Conservation (phyloP, 106 monocot genomes). For the Dendrobium catenatum region DNA sequence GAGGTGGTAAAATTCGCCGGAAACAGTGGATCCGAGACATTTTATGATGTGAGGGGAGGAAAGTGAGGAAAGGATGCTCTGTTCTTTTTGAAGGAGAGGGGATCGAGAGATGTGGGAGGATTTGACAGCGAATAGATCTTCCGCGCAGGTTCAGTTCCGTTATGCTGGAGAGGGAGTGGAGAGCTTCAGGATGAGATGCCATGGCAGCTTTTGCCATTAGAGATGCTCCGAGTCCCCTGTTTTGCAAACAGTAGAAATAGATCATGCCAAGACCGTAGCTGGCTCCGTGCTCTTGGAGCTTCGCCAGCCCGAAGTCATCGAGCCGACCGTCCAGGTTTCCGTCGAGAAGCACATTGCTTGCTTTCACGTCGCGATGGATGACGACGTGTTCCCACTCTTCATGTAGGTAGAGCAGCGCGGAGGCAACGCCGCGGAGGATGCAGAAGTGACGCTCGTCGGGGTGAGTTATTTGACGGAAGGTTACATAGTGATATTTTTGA, state of each 20-base stretch:
- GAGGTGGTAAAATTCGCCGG: not conserved
- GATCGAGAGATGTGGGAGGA: not conserved
- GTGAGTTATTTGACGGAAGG: too few relatives aligned
- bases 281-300: slow-evolving; percentile 7
- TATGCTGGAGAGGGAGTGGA: slow-evolving; percentile 47
- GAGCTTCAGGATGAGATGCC: slow-evolving; percentile 43
- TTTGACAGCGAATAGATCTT: slow-evolving; percentile 13
- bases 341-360: too few relatives aligned
- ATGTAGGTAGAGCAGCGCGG: too few relatives aligned
- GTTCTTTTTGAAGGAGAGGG: not conserved
- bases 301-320: too few relatives aligned
- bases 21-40: not conserved
- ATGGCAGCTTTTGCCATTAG: slow-evolving; percentile 52
- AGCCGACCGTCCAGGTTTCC: too few relatives aligned
- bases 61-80: slow-evolving; percentile 1
- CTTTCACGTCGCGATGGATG: too few relatives aligned
- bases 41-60: not conserved
- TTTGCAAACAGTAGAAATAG: slow-evolving; percentile 14
- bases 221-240: slow-evolving; percentile 31
- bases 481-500: too few relatives aligned
- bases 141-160: too few relatives aligned
- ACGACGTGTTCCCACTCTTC: too few relatives aligned
- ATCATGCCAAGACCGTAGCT: slow-evolving; percentile 67
- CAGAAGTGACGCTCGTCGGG: too few relatives aligned
- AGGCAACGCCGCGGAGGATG: too few relatives aligned